Evolutionary conservation across 2,329 filamentous ascomycete species (phyloP).

Genomic region (Iodosphaeria phyllophila): DNA sequence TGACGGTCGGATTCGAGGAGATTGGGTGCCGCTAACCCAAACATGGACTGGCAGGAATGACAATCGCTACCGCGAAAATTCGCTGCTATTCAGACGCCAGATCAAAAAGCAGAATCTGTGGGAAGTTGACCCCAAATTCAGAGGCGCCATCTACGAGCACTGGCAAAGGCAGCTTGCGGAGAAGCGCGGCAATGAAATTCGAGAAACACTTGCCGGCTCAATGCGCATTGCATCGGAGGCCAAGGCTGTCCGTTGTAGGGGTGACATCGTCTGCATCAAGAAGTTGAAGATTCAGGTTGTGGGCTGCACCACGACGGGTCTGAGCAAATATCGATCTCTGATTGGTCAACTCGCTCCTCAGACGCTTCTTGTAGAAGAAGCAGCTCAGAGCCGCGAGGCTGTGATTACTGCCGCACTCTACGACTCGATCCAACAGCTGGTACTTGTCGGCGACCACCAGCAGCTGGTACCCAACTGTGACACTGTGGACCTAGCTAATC

Average conservation of each 20-base stretch:
- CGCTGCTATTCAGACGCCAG: slow-evolving; percentile 15
- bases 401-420: slow-evolving; percentile 33
- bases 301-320: slow-evolving; percentile 56
- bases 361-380: slow-evolving; percentile 60
- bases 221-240: slow-evolving; percentile 27
- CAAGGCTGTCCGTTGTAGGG: slow-evolving; percentile 38
- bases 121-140: slow-evolving; percentile 30
- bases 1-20: slow-evolving; percentile 23
- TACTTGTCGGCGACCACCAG: slow-evolving; percentile 59
- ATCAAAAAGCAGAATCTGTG: slow-evolving; percentile 34
- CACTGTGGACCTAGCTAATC: slow-evolving; percentile 33
- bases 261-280: slow-evolving; percentile 27
- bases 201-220: slow-evolving; percentile 28
- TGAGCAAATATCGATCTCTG: slow-evolving; percentile 62
- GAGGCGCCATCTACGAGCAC: slow-evolving; percentile 48
- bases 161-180: slow-evolving; percentile 37
- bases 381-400: slow-evolving; percentile 56
- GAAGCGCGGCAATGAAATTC: slow-evolving; percentile 25
- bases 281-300: slow-evolving; percentile 29
- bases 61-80: slow-evolving; percentile 5
- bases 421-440: slow-evolving; percentile 30
- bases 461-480: slow-evolving; percentile 57
- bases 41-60: slow-evolving; percentile 17
- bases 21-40: slow-evolving; percentile 21
- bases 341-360: slow-evolving; percentile 46